Conservation (phyloP, 2,329 filamentous ascomycete genomes). For the Apiospora rasikravindrae region DNA sequence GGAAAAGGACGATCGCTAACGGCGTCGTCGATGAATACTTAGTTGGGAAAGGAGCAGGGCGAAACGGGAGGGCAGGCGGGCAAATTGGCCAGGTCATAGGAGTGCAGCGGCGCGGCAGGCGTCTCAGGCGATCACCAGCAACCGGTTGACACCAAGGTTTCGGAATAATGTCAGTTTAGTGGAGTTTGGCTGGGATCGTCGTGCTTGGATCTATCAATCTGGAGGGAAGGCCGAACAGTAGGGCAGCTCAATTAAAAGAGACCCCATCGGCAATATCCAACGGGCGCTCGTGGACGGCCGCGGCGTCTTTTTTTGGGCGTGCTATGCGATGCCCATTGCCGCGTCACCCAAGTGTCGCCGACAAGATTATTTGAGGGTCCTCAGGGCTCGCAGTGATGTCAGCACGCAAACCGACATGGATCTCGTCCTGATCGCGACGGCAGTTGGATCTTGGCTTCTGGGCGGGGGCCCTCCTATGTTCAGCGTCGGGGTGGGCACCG, state of each 20-base stretch:
- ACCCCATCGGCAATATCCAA: neutral
- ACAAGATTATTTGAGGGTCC: constrained; percentile 16
- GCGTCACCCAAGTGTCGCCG: constrained; percentile 3
- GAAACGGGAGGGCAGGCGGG: neutral
- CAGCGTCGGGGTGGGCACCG: neutral
- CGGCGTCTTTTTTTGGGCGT: neutral
- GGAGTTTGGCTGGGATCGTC: constrained; percentile 12
- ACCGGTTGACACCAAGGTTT: constrained; percentile 4
- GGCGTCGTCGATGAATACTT: constrained; percentile 11
- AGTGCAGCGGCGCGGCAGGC: neutral
- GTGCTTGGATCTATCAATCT: neutral
- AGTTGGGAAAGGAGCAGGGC: constrained; percentile 1
- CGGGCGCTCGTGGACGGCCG: neutral
- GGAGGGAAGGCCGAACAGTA: neutral
- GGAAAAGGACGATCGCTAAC: neutral
- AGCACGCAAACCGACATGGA: neutral
- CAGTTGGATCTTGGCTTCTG: neutral
- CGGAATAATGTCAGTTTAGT: constrained; percentile 17
- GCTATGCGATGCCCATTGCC: neutral
- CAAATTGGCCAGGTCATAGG: constrained; percentile 7
- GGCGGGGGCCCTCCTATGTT: neutral
- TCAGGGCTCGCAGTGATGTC: constrained; percentile 9
- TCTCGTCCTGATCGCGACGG: constrained; percentile 5
- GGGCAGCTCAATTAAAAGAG: neutral
- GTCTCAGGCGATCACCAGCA: constrained; percentile 1